phyloP scores from a whole-genome alignment of 192 early-diverging fungal genomes.

The Umbelopsis sp. region DNA sequence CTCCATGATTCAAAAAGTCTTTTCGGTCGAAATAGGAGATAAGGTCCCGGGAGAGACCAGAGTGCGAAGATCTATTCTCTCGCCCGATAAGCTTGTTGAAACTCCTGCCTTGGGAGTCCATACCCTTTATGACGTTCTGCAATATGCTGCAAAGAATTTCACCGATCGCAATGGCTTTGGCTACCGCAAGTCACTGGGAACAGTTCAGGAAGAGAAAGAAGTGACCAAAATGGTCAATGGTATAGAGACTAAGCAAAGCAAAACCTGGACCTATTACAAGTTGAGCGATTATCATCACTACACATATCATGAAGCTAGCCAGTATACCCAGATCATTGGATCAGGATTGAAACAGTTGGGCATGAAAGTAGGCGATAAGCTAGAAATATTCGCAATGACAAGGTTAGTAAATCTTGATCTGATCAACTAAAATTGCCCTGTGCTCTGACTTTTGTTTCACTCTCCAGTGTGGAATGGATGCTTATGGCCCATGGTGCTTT shows the following conservation, averaged over 20 bases:
- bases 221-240: conserved; percentile 63
- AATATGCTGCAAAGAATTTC: conserved; percentile 55
- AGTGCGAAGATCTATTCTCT: conserved; percentile 51
- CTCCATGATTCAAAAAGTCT: conserved; percentile 22
- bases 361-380: conserved; percentile 29
- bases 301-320: conserved; percentile 69
- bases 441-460: background rate
- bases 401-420: conserved; percentile 28
- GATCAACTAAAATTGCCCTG: background rate
- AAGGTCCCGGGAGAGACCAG: conserved; percentile 35
- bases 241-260: conserved; percentile 62
- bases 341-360: conserved; percentile 33
- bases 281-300: conserved; percentile 79
- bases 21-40: conserved; percentile 29
- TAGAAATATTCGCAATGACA: conserved; percentile 36
- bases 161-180: conserved; percentile 67
- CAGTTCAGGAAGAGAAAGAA: conserved; percentile 75
- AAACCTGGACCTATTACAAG: conserved; percentile 82
- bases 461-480: conserved; percentile 35
- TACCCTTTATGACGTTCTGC: conserved; percentile 75
- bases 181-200: conserved; percentile 62
- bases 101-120: conserved; percentile 49
- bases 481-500: conserved; percentile 49
- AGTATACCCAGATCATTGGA: conserved; percentile 59
- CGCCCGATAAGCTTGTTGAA: conserved; percentile 49